Evolutionary conservation across 352 stramenopile genomes (phyloP).

Genomic region (Phytophthora cryptogea): DNA sequence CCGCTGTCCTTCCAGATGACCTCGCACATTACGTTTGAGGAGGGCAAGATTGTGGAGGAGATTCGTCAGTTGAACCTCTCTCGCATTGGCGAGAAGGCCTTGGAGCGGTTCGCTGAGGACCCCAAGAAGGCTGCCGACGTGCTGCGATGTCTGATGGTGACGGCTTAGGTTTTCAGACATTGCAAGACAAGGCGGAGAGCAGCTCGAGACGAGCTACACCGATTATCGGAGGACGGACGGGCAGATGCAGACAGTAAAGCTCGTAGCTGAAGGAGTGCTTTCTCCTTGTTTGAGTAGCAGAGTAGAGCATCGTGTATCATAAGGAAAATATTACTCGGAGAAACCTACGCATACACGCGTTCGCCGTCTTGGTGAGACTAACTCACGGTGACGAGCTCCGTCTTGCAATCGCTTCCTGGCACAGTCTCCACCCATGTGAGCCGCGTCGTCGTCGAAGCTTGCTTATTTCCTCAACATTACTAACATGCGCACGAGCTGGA

Average conservation of each 20-base stretch:
- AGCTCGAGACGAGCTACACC: conserved; percentile 28
- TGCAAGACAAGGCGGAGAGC: conserved; percentile 16
- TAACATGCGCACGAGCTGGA: conserved; percentile 23
- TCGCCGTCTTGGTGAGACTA: background rate
- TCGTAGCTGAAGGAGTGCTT: conserved; percentile 33
- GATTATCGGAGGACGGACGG: conserved; percentile 31
- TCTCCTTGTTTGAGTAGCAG: conserved; percentile 42
- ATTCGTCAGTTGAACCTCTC: conserved; percentile 75
- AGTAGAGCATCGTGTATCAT: conserved; percentile 49
- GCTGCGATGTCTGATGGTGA: conserved; percentile 50
- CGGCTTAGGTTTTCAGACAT: conserved; percentile 22
- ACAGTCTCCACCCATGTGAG: background rate
- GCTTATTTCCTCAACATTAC: conserved; percentile 39
- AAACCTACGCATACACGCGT: conserved; percentile 20
- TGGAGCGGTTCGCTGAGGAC: conserved; percentile 59
- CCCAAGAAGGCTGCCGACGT: conserved; percentile 60
- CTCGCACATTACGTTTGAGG: conserved; percentile 83
- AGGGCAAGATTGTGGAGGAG: conserved; percentile 78
- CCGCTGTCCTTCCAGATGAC: conserved; percentile 72
- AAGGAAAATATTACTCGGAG: conserved; percentile 40
- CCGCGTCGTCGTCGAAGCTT: conserved; percentile 27
- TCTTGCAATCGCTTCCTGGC: background rate
- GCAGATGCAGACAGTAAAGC: conserved; percentile 28
- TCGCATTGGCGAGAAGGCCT: conserved; percentile 55
- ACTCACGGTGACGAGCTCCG: background rate